Conservation (phyloP, 2,329 filamentous ascomycete species). For the Purpureocillium lavendulum region DNA sequence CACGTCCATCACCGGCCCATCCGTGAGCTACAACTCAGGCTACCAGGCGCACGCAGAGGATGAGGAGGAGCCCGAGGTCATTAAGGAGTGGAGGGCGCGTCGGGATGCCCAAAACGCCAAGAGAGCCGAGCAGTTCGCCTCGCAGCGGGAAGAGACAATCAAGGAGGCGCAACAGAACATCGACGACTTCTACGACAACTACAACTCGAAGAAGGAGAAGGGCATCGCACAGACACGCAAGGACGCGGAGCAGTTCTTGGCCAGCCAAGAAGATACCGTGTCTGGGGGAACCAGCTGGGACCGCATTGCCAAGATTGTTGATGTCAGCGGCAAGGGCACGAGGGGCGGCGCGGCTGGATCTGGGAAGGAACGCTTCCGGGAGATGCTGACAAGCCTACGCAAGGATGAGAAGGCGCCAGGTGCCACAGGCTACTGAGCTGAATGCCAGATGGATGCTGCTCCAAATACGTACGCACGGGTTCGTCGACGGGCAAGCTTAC, state of each 20-base stretch:
- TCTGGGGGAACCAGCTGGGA: constrained; percentile 97
- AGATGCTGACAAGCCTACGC: constrained; percentile 75
- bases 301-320: constrained; percentile 94
- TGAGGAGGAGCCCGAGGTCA: constrained; percentile 81
- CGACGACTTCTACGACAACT: constrained; percentile 99
- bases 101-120: constrained; percentile 76
- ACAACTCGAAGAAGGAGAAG: constrained; percentile 98
- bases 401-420: constrained; percentile 85
- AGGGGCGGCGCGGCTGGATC: constrained; percentile 82
- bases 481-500: too few species aligned
- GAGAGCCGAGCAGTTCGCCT: constrained; percentile 73
- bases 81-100: constrained; percentile 86
- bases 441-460: too few species aligned
- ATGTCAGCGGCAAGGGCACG: constrained; percentile 85
- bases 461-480: too few species aligned
- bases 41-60: constrained; percentile 49
- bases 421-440: constrained; percentile 49
- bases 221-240: constrained; percentile 76
- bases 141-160: constrained; percentile 77
- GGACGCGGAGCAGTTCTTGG: constrained; percentile 89
- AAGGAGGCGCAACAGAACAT: constrained; percentile 89
- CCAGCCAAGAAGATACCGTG: constrained; percentile 82
- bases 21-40: constrained; percentile 54
- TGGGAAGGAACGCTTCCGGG: constrained; percentile 93
- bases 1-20: constrained; percentile 61